phyloP scores from a whole-genome alignment of 352 stramenopile genomes.

The Thalassiosira oceanica region DNA sequence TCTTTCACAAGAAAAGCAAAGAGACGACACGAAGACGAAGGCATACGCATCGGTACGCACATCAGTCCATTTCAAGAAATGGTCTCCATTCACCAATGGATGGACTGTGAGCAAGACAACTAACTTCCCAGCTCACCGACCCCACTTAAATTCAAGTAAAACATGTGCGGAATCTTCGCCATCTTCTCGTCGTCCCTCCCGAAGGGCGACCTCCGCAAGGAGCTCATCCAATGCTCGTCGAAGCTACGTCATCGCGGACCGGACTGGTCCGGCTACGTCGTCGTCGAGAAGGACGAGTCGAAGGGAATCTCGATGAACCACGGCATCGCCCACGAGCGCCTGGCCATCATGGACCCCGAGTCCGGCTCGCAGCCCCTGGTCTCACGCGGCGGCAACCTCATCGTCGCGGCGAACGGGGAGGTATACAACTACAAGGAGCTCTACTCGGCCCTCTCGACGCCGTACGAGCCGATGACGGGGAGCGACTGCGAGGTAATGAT shows the following conservation, averaged over 20 bases:
- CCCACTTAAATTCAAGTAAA: no score
- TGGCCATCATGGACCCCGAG: slow-evolving; percentile 98
- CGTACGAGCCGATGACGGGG: slow-evolving; percentile 91
- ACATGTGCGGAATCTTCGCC: slow-evolving; percentile 97
- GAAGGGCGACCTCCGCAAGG: slow-evolving; percentile 89
- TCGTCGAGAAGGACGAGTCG: slow-evolving; percentile 51
- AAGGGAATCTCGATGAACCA: slow-evolving; percentile 77
- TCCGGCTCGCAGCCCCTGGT: slow-evolving; percentile 83
- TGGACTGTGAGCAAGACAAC: no score
- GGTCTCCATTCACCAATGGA: no score
- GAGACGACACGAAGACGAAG: no score
- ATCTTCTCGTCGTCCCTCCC: slow-evolving; percentile 94
- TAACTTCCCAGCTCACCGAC: no score
- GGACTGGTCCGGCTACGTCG: slow-evolving; percentile 90
- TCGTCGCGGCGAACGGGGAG: slow-evolving; percentile 96
- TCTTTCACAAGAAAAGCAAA: no score
- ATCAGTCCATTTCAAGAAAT: no score
- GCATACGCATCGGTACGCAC: no score
- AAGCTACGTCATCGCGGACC: slow-evolving; percentile 94
- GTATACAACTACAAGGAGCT: slow-evolving; percentile 99
- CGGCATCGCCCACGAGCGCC: slow-evolving; percentile 94
- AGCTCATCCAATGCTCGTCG: slow-evolving; percentile 92
- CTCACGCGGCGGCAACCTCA: slow-evolving; percentile 85
- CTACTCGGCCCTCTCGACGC: slow-evolving; percentile 79
- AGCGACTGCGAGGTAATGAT: slow-evolving; percentile 98